A percentile compares a stretch with the other conserved stretches of the same genome.
These are phyloP conservation scores for Giardia muris DNA, from an alignment of 208 protist species.

Conservation along the genomic window DNA sequence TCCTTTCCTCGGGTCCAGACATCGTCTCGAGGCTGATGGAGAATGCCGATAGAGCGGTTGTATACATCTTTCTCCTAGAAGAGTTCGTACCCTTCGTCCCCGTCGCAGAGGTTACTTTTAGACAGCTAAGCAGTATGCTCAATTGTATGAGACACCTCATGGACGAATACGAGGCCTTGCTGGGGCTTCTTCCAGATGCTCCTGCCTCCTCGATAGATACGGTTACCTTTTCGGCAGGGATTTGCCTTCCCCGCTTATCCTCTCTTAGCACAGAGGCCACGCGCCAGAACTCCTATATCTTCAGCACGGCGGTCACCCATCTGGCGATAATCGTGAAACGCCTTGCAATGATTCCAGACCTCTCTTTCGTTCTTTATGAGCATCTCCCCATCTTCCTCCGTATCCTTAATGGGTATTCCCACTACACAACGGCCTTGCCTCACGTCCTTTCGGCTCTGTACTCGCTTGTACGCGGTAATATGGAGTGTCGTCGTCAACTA, in stretches of 20 bases:
- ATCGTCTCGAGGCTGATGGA: neutral
- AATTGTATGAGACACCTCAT: neutral
- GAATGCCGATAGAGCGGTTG: neutral
- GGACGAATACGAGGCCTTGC: neutral
- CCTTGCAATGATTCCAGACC: neutral
- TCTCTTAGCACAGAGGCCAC: neutral
- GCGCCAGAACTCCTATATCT: neutral
- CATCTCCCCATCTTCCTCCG: neutral
- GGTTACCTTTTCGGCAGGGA: neutral
- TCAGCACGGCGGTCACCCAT: neutral
- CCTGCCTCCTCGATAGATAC: neutral
- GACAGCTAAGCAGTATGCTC: neutral
- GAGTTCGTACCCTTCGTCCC: neutral
- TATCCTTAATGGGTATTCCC: neutral
- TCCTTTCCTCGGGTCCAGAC: neutral
- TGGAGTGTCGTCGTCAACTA: neutral
- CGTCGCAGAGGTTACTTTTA: neutral
- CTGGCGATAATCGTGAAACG: neutral
- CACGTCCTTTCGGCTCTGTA: neutral
- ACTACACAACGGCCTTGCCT: neutral
- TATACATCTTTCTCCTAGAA: neutral
- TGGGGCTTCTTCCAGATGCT: neutral
- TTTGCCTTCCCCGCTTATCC: too few relatives aligned
- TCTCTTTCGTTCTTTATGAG: neutral
- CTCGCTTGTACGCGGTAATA: neutral